Base-by-base conservation (phyloP, 1,284 basidiomycete genomes). In the Ganoderma meredithae region DNA sequence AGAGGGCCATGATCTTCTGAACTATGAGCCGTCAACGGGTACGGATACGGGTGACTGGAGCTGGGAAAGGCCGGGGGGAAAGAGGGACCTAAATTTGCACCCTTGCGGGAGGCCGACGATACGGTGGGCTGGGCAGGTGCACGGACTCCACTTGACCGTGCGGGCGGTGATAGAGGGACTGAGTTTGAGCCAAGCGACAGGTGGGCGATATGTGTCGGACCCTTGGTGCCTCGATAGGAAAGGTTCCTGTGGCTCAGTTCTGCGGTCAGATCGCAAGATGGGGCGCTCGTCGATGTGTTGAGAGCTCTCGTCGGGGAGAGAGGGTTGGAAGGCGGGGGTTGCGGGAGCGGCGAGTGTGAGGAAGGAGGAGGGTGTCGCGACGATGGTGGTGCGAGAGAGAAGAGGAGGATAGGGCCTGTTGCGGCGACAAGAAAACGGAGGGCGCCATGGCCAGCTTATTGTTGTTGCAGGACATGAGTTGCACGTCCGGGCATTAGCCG, bases 391-490 rank as follows among this genome's bases (percentile, higher is more conserved):
- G 41, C 49, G 53, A 40, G 64, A 43, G 65, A 63, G 61, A 69
- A 65, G 60, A 52, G 59, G 31, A 49, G 63, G 62, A 31, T 27
- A 47, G 15, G 25, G 62, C 33, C 56, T 41, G 62, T 19, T 22
- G 65, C 27, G 40, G 47, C 64, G 68, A 69, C 66, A 58, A 67
- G 71, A 63, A 40, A 55, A 15, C 60, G 56, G 56, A 58, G 65
- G 68, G 67, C 69, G 71, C 62, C 65, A 63, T 58, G 60, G 67
- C 15, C 31, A 17, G 67, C 69, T 72, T 72, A 72, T 72, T 72
- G 71, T 72, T 72, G 67, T 72, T 68, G 47, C 43, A 43, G 47
- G 62, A 64, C 66, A 69, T 71, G 69, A 66, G 65, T 52, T 52
- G 44, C 44, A 47, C n/a, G n/a, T 9, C 19, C n/a, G 5, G 36